Conservation (phyloP, 2,329 filamentous ascomycete species). For the Mollisia scopiformis region DNA sequence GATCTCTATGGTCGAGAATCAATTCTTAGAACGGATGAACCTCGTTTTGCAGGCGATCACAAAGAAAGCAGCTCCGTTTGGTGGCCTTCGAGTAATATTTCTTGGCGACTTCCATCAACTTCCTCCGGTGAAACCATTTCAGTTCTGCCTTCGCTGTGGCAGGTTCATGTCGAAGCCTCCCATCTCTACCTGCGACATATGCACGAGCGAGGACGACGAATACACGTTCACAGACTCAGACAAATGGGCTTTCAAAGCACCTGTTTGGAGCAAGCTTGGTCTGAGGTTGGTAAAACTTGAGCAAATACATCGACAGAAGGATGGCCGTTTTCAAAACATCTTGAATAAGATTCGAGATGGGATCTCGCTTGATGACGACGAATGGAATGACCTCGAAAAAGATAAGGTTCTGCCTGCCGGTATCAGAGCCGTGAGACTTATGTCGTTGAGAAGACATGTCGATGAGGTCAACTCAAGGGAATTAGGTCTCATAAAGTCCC, state of each 20-base stretch:
- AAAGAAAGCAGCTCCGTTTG: slow-evolving; percentile 23
- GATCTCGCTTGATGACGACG: slow-evolving; percentile 12
- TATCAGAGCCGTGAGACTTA: slow-evolving; percentile 27
- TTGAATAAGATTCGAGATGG: slow-evolving; percentile 34
- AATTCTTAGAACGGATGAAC: slow-evolving; percentile 31
- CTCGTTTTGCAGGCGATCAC: slow-evolving; percentile 23
- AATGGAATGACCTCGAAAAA: slow-evolving; percentile 28
- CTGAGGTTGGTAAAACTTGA: slow-evolving; percentile 29
- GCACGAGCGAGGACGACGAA: neutral
- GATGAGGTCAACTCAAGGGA: slow-evolving; percentile 15
- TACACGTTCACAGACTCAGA: slow-evolving; percentile 13
- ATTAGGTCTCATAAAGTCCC: neutral
- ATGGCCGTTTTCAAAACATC: slow-evolving; percentile 27
- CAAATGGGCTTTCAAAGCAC: slow-evolving; percentile 34
- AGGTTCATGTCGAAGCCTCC: slow-evolving; percentile 10
- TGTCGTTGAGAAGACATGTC: slow-evolving; percentile 27
- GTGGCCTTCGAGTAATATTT: slow-evolving; percentile 34
- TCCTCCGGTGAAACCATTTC: slow-evolving; percentile 34
- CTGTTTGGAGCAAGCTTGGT: slow-evolving; percentile 28
- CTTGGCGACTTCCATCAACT: slow-evolving; percentile 35
- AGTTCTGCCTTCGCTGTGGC: slow-evolving; percentile 30
- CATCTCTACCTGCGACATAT: slow-evolving; percentile 4
- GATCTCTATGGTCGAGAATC: slow-evolving; percentile 35
- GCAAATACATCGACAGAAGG: slow-evolving; percentile 35
- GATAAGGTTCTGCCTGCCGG: slow-evolving; percentile 16